phyloP scores from a whole-genome alignment of 2,329 filamentous ascomycete genomes.

The Pseudocercospora macadamiae region DNA sequence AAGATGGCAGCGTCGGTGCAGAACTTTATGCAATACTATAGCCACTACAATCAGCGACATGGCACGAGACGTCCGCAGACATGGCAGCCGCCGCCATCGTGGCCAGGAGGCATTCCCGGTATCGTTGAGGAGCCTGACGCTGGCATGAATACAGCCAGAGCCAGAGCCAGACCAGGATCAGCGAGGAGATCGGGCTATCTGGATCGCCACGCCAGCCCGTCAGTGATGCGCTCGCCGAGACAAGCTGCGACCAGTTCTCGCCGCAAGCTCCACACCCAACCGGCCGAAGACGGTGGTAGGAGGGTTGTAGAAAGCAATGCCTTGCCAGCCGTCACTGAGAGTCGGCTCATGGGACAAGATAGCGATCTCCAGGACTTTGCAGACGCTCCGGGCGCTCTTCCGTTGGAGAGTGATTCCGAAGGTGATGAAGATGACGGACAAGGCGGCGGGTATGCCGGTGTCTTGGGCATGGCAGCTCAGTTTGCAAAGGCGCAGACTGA shows the following conservation, averaged over 20 bases:
- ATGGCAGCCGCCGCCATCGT: conserved; percentile 37
- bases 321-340: conserved; percentile 44
- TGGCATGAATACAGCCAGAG: neutral
- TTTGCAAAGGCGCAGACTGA: conserved; percentile 65
- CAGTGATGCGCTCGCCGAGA: conserved; percentile 23
- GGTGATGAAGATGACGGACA: conserved; percentile 50
- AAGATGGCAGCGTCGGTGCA: conserved; percentile 99
- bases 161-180: conserved; percentile 4
- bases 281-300: conserved; percentile 5
- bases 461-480: conserved; percentile 67
- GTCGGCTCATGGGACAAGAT: conserved; percentile 51
- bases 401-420: conserved; percentile 41
- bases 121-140: conserved; percentile 29
- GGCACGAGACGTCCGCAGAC: conserved; percentile 31
- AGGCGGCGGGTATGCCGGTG: conserved; percentile 52
- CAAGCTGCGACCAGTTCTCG: conserved; percentile 5
- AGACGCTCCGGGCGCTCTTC: conserved; percentile 35
- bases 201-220: conserved; percentile 13
- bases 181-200: conserved; percentile 13
- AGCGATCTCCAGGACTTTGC: conserved; percentile 61
- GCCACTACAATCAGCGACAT: conserved; percentile 34
- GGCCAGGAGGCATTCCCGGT: conserved; percentile 34
- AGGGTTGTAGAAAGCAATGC: neutral
- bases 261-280: neutral
- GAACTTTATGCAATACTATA: conserved; percentile 90